phyloP scores from a whole-genome alignment of 495 filamentous ascomycete genomes.

The Hyaloscypha variabilis region DNA sequence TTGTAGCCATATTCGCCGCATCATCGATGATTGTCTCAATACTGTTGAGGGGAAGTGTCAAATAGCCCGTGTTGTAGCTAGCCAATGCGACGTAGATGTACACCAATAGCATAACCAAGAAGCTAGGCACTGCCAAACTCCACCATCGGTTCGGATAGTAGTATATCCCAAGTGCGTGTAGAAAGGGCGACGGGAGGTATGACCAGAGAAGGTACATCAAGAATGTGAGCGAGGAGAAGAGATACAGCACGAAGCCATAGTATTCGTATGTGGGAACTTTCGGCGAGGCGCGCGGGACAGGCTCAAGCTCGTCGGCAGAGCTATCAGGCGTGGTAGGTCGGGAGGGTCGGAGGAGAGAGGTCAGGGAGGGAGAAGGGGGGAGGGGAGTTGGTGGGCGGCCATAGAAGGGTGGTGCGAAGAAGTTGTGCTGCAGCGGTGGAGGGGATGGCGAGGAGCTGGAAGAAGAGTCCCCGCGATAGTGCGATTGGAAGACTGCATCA shows the following conservation, averaged over 20 bases:
- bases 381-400: constrained; percentile 86
- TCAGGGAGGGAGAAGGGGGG: constrained; percentile 90
- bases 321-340: constrained; percentile 89
- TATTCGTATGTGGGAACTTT: constrained; percentile 98
- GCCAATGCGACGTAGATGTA: constrained; percentile 96
- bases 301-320: constrained; percentile 81
- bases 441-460: constrained; percentile 28
- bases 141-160: constrained; percentile 99
- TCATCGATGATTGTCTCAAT: constrained; percentile 94
- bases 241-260: constrained; percentile 96
- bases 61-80: constrained; percentile 83
- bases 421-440: constrained; percentile 44
- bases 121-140: constrained; percentile 88
- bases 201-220: constrained; percentile 93
- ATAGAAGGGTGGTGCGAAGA: constrained; percentile 87
- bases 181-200: constrained; percentile 87
- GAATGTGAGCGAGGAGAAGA: constrained; percentile 79
- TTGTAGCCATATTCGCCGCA: constrained; percentile 79
- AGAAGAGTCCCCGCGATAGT: constrained; percentile 37
- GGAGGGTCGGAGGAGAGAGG: constrained; percentile 91
- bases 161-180: constrained; percentile 90
- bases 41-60: constrained; percentile 79
- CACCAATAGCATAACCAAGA: constrained; percentile 83
- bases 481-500: constrained; percentile 38
- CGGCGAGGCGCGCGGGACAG: constrained; percentile 83